Evolutionary conservation across 768 basidiomycete genomes (phyloP).

Genomic region (Calocybe gangraenosa): DNA sequence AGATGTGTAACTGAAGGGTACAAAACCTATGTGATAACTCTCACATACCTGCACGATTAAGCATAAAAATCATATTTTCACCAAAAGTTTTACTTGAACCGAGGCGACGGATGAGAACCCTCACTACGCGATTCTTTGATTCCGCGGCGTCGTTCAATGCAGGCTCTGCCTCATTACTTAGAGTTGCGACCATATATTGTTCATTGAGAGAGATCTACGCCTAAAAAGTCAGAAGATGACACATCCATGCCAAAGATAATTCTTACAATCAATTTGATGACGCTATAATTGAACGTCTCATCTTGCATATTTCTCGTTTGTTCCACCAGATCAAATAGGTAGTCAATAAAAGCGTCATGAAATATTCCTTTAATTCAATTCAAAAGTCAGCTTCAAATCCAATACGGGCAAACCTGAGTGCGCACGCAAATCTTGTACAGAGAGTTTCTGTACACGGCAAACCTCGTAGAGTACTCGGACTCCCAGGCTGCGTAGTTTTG

Average conservation of each 20-base stretch:
- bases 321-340: conserved; percentile 91
- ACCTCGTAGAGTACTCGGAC: conserved; percentile 86
- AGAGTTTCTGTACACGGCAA: conserved; percentile 84
- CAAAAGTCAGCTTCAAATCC: background rate
- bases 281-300: conserved; percentile 91
- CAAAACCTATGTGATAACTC: background rate
- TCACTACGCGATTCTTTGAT: conserved; percentile 72
- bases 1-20: background rate
- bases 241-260: background rate
- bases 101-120: conserved; percentile 78
- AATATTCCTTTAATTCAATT: conserved; percentile 74
- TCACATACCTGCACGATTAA: conserved; percentile 85
- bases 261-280: conserved; percentile 90
- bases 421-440: conserved; percentile 75
- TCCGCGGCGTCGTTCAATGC: conserved; percentile 23
- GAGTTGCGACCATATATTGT: conserved; percentile 93
- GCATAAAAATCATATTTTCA: conserved; percentile 98
- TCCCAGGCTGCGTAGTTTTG: conserved; percentile 68
- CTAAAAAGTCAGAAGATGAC: background rate
- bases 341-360: conserved; percentile 79
- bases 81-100: conserved; percentile 93
- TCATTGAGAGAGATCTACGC: conserved; percentile 87
- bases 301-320: conserved; percentile 84
- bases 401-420: background rate
- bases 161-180: conserved; percentile 31